phyloP scores from a whole-genome alignment of 23 red algal genomes.

The Gracilaria vermiculophylla region DNA sequence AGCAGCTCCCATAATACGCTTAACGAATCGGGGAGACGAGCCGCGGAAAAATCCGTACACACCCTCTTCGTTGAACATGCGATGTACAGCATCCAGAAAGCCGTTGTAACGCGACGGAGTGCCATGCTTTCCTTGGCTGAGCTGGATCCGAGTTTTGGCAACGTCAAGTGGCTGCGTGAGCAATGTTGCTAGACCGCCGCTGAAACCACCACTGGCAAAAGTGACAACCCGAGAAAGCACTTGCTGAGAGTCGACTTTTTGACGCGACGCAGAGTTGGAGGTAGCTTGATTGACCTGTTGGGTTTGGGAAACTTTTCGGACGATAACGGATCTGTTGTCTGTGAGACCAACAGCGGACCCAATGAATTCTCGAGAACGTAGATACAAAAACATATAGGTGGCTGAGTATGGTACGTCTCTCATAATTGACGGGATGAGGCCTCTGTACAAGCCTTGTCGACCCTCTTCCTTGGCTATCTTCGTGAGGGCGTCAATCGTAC shows the following conservation, averaged over 20 bases:
- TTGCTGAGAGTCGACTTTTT: conserved; percentile 17
- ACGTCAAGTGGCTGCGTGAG: conserved; percentile 97
- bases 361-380: conserved; percentile 67
- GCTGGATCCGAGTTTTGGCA: conserved; percentile 94
- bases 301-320: conserved; percentile 21
- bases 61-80: conserved; percentile 83
- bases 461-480: conserved; percentile 77
- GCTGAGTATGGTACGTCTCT: conserved; percentile 94
- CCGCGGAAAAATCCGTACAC: conserved; percentile 92
- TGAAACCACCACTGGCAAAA: conserved; percentile 78
- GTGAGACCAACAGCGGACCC: conserved; percentile 30
- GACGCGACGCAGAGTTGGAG: not conserved
- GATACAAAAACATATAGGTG: conserved; percentile 91
- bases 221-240: conserved; percentile 52
- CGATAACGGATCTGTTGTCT: conserved; percentile 38
- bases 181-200: conserved; percentile 87
- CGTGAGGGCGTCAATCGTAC: conserved; percentile 62
- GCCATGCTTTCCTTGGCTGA: conserved; percentile 17
- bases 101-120: conserved; percentile 37
- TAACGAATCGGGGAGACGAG: conserved; percentile 82
- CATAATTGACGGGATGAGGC: conserved; percentile 82
- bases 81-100: conserved; percentile 14
- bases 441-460: conserved; percentile 76
- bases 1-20: conserved; percentile 90
- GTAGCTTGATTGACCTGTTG: conserved; percentile 11